Conservation (phyloP, 768 basidiomycete genomes). For the Gloeopeniophorella convolvens region DNA sequence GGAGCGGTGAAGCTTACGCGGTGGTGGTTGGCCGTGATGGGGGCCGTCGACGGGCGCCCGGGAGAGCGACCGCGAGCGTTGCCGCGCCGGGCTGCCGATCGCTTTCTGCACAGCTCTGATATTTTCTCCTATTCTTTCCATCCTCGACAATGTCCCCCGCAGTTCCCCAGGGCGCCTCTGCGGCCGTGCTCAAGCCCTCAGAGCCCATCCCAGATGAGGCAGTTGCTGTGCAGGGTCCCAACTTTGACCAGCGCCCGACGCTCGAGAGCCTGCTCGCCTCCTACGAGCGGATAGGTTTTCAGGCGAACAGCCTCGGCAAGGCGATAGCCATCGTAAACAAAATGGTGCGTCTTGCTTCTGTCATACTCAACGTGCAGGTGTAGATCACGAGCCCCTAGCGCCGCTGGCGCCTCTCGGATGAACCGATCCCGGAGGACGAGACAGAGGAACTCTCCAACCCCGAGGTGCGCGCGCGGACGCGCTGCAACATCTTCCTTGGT, state of each 20-base stretch:
- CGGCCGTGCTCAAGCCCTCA: constrained; percentile 73
- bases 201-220: constrained; percentile 61
- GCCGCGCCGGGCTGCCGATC: background rate
- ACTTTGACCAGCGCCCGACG: constrained; percentile 66
- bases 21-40: background rate
- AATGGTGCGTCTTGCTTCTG: constrained; percentile 56
- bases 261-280: constrained; percentile 64
- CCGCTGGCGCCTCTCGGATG: constrained; percentile 84
- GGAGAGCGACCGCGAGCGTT: background rate
- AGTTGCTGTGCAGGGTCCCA: constrained; percentile 76
- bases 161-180: constrained; percentile 56
- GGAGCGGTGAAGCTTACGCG: constrained; percentile 8
- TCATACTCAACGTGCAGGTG: background rate
- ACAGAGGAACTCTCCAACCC: constrained; percentile 55
- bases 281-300: constrained; percentile 93
- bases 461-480: constrained; percentile 58
- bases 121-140: background rate
- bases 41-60: constrained; percentile 4
- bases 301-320: constrained; percentile 86
- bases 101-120: background rate
- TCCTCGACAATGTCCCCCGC: constrained; percentile 1
- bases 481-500: constrained; percentile 88
- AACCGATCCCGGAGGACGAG: constrained; percentile 66
- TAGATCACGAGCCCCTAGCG: constrained; percentile 42
- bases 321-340: constrained; percentile 88